Base-by-base conservation (phyloP, 108 stramenopile species). In the Cyclotella kingstonii region DNA sequence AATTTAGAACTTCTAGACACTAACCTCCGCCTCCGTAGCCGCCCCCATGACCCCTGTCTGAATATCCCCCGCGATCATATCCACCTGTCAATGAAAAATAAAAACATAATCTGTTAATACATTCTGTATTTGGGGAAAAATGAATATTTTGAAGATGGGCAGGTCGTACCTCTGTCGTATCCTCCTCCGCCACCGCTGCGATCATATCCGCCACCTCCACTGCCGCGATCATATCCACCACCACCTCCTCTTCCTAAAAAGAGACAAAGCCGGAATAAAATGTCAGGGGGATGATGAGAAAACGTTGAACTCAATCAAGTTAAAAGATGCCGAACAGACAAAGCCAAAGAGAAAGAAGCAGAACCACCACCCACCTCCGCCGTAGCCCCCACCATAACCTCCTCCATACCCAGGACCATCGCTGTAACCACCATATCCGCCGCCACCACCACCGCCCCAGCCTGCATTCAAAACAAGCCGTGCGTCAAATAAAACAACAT, bases 61-160 rank as follows among this genome's bases (percentile, higher is more conserved):
- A 40, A n/a, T n/a, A n/a, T n/a, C n/a, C n/a, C 83, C 80, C 51
- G 45, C 70, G 30, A 46, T 62, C 63, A 54, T 73, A 69, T 36
- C 69, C 66, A 36, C 40, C 54, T 53, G 63, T 26, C n/a, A 23
- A 52, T 14, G n/a, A 22, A 29, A 6, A 18, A 25, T 19, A 47
- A 26, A 18, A 6, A 17, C 55, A 45, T 1, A 11, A 63, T 17
- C 3, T 18, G 4, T 53, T 29, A 0, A 31, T 33, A 7, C 7
- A 35, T 18, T 21, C 19, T 21, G 18, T 10, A 70, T 28, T 1
- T 53, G 41, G 14, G 14, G 12, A 21, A 12, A 3, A 65, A 47
- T 31, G 21, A 2, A 54, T 9, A 25, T 11, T 47, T 26, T 46
- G 27, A 22, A 18, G 9, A 59, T 51, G 0, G 44, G 5, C 11